Base-by-base conservation (phyloP, 2,329 filamentous ascomycete species). In the Chaetothyriales sp. region DNA sequence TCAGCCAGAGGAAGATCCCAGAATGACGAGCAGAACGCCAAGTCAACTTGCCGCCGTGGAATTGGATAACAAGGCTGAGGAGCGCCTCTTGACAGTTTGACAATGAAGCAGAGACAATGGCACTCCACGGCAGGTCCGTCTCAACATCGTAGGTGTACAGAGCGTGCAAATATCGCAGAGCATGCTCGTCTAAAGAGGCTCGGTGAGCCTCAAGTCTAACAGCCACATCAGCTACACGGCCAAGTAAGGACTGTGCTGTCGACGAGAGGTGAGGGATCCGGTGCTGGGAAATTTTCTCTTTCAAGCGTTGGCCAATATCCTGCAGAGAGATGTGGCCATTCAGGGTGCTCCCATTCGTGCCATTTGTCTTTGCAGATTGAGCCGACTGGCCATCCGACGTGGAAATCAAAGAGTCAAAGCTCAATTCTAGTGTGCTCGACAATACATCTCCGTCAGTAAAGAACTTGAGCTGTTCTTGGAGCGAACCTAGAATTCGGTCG, bases 1-100 rank as follows among this genome's bases (percentile, higher is more conserved):
- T 79, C 9, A 98, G 74, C 90, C 92, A 98, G 81, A 95, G 90
- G 63, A 95, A 95, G 50, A 96, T 75, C 9, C 92, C 92, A 57
- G 84, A 86, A 63, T 93, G 84, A 46, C 84, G 77, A 1, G 90
- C 92, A 60, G 89, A 77, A 55, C 84, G 78, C 92, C 92, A 98
- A 5, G 83, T 70, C 70, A 96, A 75, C 53, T 79, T 82, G 1
- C 83, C 83, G 56, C 88, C 83, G 59, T 84, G 88, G 60, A 93
- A 86, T 18, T 79, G 74, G 9, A 81, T 80, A 8, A 95, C 83
- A 59, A 95, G 81, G 64, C 95, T 86, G 1, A 84, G 73, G 18
- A 96, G 71, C 42, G 96, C 89, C 63, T 96, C 90, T 66, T 98
- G 92, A 53, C 87, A 59, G 3, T 51, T 51, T 39, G 57, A 59